These are phyloP conservation scores for Tinospora cordifolia DNA, from an alignment of 164 flowering plant species.

Conservation along the genomic window DNA sequence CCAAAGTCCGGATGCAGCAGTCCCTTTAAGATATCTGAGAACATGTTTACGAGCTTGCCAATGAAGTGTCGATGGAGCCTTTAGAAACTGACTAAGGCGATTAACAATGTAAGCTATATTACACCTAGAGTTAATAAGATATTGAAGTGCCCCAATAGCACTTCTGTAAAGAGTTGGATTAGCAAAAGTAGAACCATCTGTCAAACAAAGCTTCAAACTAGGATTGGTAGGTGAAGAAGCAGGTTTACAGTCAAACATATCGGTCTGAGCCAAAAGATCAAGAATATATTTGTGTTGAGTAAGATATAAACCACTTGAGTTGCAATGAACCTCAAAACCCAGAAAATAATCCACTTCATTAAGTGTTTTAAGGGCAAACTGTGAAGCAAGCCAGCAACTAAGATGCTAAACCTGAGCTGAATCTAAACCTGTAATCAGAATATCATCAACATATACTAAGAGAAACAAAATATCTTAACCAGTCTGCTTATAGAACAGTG, in stretches of 20 bases:
- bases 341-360: too few species aligned
- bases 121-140: not conserved
- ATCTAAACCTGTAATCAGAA: not conserved
- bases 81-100: not conserved
- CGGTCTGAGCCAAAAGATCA: too few species aligned
- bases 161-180: not conserved
- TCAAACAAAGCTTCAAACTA: too few species aligned
- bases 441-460: not conserved
- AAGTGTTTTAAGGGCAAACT: too few species aligned
- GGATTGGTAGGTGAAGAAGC: too few species aligned
- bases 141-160: not conserved
- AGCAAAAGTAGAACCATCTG: too few species aligned
- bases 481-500: not conserved
- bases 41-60: not conserved
- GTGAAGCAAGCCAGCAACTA: too few species aligned
- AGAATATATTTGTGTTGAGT: too few species aligned
- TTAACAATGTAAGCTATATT: not conserved
- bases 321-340: too few species aligned
- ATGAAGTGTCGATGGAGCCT: not conserved
- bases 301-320: too few species aligned
- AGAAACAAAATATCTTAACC: not conserved
- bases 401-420: too few species aligned
- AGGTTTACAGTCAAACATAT: too few species aligned
- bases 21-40: not conserved
- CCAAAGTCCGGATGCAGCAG: not conserved